These are phyloP conservation scores for Paramecium primaurelia DNA, from an alignment of 73 alveolate species.

Conservation along the genomic window DNA sequence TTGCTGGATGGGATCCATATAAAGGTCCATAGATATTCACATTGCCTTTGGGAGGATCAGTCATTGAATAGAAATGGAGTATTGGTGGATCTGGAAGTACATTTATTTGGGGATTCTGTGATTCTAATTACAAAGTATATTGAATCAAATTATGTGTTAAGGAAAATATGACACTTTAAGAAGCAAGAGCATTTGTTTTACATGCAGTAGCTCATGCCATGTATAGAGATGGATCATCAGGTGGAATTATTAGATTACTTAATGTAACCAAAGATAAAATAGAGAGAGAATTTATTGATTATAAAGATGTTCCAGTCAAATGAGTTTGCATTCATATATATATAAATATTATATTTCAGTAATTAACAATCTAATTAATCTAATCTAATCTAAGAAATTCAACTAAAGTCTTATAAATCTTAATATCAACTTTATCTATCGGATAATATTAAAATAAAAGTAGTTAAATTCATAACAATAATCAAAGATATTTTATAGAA, in stretches of 20 bases:
- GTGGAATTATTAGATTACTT: constrained; percentile 88
- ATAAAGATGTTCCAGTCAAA: constrained; percentile 53
- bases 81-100: constrained; percentile 88
- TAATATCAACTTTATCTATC: neutral
- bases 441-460: neutral
- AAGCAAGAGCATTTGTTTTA: constrained; percentile 83
- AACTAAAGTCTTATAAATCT: neutral
- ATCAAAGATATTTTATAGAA: neutral
- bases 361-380: neutral
- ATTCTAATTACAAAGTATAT: constrained; percentile 73
- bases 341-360: neutral
- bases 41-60: constrained; percentile 78
- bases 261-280: constrained; percentile 89
- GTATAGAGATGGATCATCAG: constrained; percentile 91
- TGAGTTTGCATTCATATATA: neutral
- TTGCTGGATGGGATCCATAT: constrained; percentile 91
- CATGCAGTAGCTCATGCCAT: constrained; percentile 86
- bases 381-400: neutral
- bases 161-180: constrained; percentile 85
- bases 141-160: neutral
- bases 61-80: constrained; percentile 70
- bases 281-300: constrained; percentile 69
- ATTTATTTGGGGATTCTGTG: constrained; percentile 86
- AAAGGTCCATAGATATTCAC: constrained; percentile 86
- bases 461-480: neutral